A percentile compares a stretch with the other conserved stretches of the same genome.
Conservation (phyloP, 306 rosid species). For the Dicorynia guianensis region DNA sequence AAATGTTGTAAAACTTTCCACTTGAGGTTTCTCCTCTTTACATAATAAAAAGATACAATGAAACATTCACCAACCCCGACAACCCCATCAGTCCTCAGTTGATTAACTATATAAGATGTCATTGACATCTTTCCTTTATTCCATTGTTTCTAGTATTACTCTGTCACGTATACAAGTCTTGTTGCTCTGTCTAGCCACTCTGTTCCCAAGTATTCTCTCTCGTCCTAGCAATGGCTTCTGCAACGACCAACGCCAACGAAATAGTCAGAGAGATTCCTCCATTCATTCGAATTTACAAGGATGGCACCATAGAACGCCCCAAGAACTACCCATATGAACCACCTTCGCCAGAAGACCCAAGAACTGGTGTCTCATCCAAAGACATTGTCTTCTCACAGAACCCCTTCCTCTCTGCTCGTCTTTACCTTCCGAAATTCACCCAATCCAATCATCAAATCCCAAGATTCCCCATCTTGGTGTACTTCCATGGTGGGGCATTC, state of each 20-base stretch:
- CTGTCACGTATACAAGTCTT: too few relatives aligned
- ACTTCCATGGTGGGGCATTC: conserved; percentile 57
- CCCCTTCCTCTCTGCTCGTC: conserved; percentile 44
- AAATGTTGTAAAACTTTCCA: too few relatives aligned
- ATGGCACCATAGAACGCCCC: conserved; percentile 44
- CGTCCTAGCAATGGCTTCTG: too few relatives aligned
- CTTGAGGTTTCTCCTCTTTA: too few relatives aligned
- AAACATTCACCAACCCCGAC: too few relatives aligned
- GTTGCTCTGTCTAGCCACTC: too few relatives aligned
- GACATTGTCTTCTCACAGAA: conserved; percentile 45
- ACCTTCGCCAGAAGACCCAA: conserved; percentile 37
- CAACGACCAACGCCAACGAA: conserved; percentile 12
- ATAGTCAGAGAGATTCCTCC: conserved; percentile 28
- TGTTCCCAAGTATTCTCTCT: too few relatives aligned
- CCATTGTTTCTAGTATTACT: too few relatives aligned
- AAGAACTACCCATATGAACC: conserved; percentile 17
- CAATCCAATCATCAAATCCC: background rate
- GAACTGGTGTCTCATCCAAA: conserved; percentile 48
- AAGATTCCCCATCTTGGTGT: conserved; percentile 50
- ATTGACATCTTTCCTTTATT: too few relatives aligned
- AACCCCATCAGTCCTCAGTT: too few relatives aligned
- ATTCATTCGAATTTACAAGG: conserved; percentile 30
- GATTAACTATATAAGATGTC: too few relatives aligned
- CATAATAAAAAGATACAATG: too few relatives aligned
- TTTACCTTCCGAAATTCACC: conserved; percentile 43